Base-by-base conservation (phyloP, 768 basidiomycete species). In the Pilatotrama ljubarskyi region DNA sequence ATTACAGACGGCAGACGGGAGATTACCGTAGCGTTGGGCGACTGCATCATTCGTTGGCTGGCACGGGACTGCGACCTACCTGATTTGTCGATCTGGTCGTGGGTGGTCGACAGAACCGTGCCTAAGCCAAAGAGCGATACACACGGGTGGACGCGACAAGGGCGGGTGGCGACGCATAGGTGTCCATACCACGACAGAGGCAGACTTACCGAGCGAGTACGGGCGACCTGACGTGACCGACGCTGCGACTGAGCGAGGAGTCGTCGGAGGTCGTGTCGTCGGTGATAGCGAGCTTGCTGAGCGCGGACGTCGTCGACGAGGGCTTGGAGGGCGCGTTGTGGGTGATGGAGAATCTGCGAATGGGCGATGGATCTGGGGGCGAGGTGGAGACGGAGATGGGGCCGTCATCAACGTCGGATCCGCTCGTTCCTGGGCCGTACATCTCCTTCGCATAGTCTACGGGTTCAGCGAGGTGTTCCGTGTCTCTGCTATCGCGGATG, bases 131-230 rank as follows among this genome's bases (percentile, higher is more conserved):
- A 7, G 24, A 25, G 32, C 20, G 22, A 48, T 20, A 37, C 8
- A 18, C 32, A 36, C 13, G 46, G 15, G 18, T 8, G 40, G 37
- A 17, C 32, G 35, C 42, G 26, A 52, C 14, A 18, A 44, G 20
- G 32, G 17, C 3, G n/a, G 48, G 32, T n/a, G 32, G 48, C 22
- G 15, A 47, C 29, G 20, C 18, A 20, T 14, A n/a, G 38, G 29
- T 32, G 10, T 32, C 29, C 29, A 22, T 1, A 36, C 14, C 37
- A 25, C 40, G 29, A 32, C 22, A 47, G 42, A 47, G 1, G 37
- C n/a, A 9, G 18, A 69, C 68, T 57, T 59, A 69, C 68, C 68
- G 64, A n/a, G 65, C 63, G 17, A 69, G 59, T 0, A 66, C 58
- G 8, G 68, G 68, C 8, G 66, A 63, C 48, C 68, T 61, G 43